These are phyloP conservation scores for Delphinella strobiligena DNA, from an alignment of 2,329 filamentous ascomycete genomes.

Conservation along the genomic window DNA sequence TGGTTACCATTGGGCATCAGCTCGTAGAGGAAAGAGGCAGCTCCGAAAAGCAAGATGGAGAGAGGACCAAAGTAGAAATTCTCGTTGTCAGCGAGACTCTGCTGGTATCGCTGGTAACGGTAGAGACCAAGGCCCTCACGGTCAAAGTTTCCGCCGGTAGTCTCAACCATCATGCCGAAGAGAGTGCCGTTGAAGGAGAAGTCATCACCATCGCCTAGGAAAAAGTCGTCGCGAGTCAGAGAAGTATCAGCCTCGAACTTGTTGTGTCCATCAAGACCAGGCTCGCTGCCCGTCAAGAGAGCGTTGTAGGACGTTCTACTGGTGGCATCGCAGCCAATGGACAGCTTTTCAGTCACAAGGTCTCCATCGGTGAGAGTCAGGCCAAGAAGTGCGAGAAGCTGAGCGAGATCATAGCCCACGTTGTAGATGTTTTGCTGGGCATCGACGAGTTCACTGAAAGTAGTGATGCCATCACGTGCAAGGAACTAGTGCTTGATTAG, in stretches of 20 bases:
- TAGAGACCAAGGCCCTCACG: slow-evolving; percentile 25
- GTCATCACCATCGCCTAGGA: slow-evolving; percentile 24
- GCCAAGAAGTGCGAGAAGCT: slow-evolving; percentile 27
- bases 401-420: slow-evolving; percentile 30
- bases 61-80: slow-evolving; percentile 34
- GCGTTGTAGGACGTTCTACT: slow-evolving; percentile 26
- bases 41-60: slow-evolving; percentile 28
- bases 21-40: slow-evolving; percentile 32
- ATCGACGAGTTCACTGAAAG: slow-evolving; percentile 32
- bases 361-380: slow-evolving; percentile 30
- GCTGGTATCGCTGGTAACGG: slow-evolving; percentile 27
- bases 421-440: slow-evolving; percentile 36
- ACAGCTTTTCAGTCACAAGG: slow-evolving; percentile 29
- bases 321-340: slow-evolving; percentile 35
- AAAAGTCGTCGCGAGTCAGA: slow-evolving; percentile 30
- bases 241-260: slow-evolving; percentile 32
- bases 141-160: slow-evolving; percentile 25
- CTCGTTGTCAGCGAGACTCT: slow-evolving; percentile 24
- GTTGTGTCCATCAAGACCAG: slow-evolving; percentile 32
- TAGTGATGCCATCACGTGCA: slow-evolving; percentile 30
- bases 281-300: slow-evolving; percentile 24
- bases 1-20: slow-evolving; percentile 26
- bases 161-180: slow-evolving; percentile 26
- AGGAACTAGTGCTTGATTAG: slow-evolving; percentile 19
- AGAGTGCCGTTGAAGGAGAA: slow-evolving; percentile 30